Evolutionary conservation across 164 flowering plant genomes (phyloP), one percentile per base, ranked within the genome.

Genomic region (Vitis cinerea): DNA sequence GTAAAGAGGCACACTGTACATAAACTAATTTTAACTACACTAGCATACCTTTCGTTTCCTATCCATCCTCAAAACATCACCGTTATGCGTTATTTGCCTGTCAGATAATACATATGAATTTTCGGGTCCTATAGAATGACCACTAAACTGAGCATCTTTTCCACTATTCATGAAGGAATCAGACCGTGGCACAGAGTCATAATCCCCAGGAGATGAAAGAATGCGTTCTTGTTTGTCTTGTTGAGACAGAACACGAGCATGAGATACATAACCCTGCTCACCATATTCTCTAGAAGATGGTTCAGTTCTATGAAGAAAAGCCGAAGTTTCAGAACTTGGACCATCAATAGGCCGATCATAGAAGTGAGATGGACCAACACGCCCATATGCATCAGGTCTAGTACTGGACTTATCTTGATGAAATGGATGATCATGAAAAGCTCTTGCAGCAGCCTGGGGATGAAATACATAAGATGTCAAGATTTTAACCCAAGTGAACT

Each of bases 1-100:
- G 13, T 29, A 23, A 47, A 51, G 52, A 65, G 48, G 48, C n/a
- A 72, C n/a, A 8, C 49, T 48, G 14, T 8, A 71, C 16, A 60
- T 72, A 8, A 50, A 37, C 23, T 6, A 53, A 2, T 10, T 10
- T n/a, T 30, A 12, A 10, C 53, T 19, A 31, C 68, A 61, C 17
- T 12, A 63, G 29, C 9, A 64, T 83, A 91, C 98, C 96, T 95
- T 95, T 50, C 94, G 90, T 65, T 92, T 95, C 78, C 83, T 88
- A 68, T 90, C 93, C 71, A 83, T 66, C 61, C 89, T 73, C 51
- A 83, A 49, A 61, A 77, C 82, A 70, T 82, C 83, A 3, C 84
- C 94, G 23, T 84, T 86, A 63, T 71, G 75, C 8, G 37, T 67
- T 65, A 73, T 70, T 70, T 73, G 80, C 69, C 78, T 85, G 17